A percentile compares a stretch with the other conserved stretches of the same genome.
Conservation (phyloP, 192 early-diverging fungal genomes). For the Coemansia sp. region DNA sequence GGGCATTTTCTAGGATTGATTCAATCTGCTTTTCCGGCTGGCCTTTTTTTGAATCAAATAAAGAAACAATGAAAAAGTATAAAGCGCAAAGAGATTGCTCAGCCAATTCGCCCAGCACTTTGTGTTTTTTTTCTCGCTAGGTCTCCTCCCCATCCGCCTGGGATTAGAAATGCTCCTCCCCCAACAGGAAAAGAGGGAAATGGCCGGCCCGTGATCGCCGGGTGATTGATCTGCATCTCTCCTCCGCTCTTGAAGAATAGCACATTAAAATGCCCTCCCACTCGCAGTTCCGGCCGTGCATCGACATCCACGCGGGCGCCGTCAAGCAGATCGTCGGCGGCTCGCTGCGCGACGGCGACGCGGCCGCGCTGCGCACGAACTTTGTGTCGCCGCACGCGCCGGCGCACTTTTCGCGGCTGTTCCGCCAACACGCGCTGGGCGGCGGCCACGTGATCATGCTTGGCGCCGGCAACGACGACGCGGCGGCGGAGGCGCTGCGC, state of each 20-base stretch:
- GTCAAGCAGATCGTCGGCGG: conserved; percentile 99
- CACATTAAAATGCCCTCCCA: not conserved
- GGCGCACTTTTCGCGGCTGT: conserved; percentile 78
- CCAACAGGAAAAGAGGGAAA: no score
- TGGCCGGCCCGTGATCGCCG: no score
- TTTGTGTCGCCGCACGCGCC: conserved; percentile 85
- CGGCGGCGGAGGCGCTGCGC: conserved; percentile 74
- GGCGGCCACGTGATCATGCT: conserved; percentile 97
- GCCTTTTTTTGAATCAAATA: no score
- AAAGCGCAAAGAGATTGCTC: no score
- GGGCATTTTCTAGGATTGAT: conserved; percentile 9
- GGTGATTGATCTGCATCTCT: no score
- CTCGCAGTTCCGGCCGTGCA: conserved; percentile 91
- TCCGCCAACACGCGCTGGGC: conserved; percentile 61
- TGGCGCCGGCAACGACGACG: conserved; percentile 79
- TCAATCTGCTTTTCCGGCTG: no score
- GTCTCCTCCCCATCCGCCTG: no score
- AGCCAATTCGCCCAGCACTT: no score
- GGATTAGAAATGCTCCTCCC: no score
- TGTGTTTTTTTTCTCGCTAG: no score
- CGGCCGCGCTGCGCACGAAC: conserved; percentile 74
- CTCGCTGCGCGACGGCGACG: conserved; percentile 65
- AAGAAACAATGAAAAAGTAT: no score
- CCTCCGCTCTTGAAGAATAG: not conserved
- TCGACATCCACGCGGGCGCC: conserved; percentile 93